These are phyloP conservation scores for Crucihimalaya himalaica DNA, from an alignment of 345 rosid species.

Conservation along the genomic window DNA sequence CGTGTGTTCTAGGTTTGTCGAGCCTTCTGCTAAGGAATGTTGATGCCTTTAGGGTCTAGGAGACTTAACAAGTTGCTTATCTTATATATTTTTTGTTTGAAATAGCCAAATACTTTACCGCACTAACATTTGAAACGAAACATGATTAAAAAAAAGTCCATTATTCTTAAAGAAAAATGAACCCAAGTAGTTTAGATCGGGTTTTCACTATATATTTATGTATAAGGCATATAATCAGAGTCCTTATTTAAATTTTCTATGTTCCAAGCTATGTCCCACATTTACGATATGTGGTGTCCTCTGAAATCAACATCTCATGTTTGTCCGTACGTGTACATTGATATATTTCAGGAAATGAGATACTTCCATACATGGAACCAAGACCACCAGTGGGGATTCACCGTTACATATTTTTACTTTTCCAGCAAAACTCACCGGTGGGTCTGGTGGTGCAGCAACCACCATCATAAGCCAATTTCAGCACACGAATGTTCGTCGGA, in stretches of 20 bases:
- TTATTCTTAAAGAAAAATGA: too few relatives aligned
- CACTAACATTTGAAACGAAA: background rate
- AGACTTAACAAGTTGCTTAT: constrained; percentile 13
- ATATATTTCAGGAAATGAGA: constrained; percentile 61
- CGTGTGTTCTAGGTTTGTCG: too few relatives aligned
- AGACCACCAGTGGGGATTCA: constrained; percentile 88
- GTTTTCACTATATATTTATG: too few relatives aligned
- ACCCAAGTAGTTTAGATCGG: background rate
- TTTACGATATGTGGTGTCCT: constrained; percentile 19
- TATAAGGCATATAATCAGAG: too few relatives aligned
- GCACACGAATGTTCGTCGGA: constrained; percentile 65
- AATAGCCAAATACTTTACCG: constrained; percentile 5
- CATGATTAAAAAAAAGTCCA: background rate
- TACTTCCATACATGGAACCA: constrained; percentile 65
- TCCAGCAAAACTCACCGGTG: constrained; percentile 59
- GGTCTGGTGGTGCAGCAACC: constrained; percentile 61
- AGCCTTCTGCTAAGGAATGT: too few relatives aligned
- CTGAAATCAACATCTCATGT: constrained; percentile 14
- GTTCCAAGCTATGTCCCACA: constrained; percentile 12
- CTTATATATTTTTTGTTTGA: background rate
- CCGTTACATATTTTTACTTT: constrained; percentile 75
- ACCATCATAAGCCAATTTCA: constrained; percentile 63
- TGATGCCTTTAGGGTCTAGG: too few relatives aligned
- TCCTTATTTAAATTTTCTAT: background rate
- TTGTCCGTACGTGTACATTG: constrained; percentile 12